phyloP scores from a whole-genome alignment of 352 stramenopile genomes.

The Globisporangium yorkense region DNA sequence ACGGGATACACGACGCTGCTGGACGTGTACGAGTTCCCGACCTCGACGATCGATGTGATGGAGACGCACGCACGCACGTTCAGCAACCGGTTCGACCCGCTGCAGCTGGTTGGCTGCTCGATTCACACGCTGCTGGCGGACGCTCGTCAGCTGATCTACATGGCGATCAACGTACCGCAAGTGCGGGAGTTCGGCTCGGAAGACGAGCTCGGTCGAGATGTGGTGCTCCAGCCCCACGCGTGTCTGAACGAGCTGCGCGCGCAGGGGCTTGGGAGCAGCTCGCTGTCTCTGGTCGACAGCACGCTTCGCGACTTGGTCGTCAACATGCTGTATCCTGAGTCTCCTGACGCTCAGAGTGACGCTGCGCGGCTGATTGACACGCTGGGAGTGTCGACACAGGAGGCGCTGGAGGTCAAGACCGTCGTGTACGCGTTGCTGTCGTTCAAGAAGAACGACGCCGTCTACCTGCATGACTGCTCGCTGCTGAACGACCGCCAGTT shows the following conservation, averaged over 20 bases:
- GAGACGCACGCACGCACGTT: conserved; percentile 35
- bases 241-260: conserved; percentile 31
- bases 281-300: conserved; percentile 24
- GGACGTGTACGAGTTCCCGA: conserved; percentile 48
- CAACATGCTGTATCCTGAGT: conserved; percentile 25
- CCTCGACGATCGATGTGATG: conserved; percentile 61
- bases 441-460: conserved; percentile 42
- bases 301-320: conserved; percentile 47
- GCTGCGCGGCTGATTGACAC: conserved; percentile 2
- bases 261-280: conserved; percentile 21
- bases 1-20: conserved; percentile 56
- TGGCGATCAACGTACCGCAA: conserved; percentile 30
- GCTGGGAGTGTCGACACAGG: conserved; percentile 27
- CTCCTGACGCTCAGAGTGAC: conserved; percentile 20
- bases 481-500: conserved; percentile 34
- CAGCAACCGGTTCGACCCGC: conserved; percentile 49
- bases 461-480: conserved; percentile 19
- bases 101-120: conserved; percentile 30
- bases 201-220: conserved; percentile 9
- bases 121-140: conserved; percentile 33
- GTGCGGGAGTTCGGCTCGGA: conserved; percentile 36
- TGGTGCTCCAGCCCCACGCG: conserved; percentile 20
- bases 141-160: conserved; percentile 41
- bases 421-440: conserved; percentile 50
- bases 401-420: conserved; percentile 32